Percentiles rank a stretch among this genome's conserved stretches.
Evolutionary conservation across 2,329 filamentous ascomycete species (phyloP).

Genomic region (Stemphylium beticola): DNA sequence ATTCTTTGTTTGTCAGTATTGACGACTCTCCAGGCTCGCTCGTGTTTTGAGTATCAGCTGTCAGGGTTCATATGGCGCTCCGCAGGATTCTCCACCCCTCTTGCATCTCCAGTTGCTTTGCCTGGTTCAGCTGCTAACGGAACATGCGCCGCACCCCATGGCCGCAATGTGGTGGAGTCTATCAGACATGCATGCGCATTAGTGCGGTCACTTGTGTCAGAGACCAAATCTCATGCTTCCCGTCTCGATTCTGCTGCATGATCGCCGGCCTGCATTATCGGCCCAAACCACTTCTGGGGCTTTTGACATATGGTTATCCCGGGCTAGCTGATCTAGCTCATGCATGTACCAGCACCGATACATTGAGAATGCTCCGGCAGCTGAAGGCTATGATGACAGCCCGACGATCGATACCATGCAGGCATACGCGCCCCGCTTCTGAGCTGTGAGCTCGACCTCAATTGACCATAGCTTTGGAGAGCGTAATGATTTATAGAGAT

Average conservation of each 20-base stretch:
- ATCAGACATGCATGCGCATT: conserved; percentile 5
- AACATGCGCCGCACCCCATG: conserved; percentile 5
- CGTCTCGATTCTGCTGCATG: conserved; percentile 9
- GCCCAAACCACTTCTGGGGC: background rate
- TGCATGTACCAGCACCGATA: conserved; percentile 6
- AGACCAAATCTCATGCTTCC: background rate
- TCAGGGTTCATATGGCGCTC: background rate
- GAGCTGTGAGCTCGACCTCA: conserved; percentile 9
- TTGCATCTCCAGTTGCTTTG: background rate
- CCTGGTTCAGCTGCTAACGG: background rate
- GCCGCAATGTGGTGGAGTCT: background rate
- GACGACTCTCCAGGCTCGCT: background rate
- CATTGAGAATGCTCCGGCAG: conserved; percentile 1
- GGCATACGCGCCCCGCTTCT: conserved; percentile 20
- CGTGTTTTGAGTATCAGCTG: background rate
- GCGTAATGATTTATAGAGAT: conserved; percentile 13
- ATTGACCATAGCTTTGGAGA: conserved; percentile 8
- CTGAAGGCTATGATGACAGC: conserved; percentile 1
- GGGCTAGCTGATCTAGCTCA: conserved; percentile 12
- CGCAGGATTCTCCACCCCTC: background rate
- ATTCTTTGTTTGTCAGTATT: no score
- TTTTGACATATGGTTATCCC: conserved; percentile 11
- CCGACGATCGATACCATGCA: conserved; percentile 14
- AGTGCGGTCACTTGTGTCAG: conserved; percentile 4
- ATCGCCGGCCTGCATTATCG: conserved; percentile 15